These are phyloP conservation scores for Arabidopsis suecica DNA, from an alignment of 345 rosid genomes.

Conservation along the genomic window DNA sequence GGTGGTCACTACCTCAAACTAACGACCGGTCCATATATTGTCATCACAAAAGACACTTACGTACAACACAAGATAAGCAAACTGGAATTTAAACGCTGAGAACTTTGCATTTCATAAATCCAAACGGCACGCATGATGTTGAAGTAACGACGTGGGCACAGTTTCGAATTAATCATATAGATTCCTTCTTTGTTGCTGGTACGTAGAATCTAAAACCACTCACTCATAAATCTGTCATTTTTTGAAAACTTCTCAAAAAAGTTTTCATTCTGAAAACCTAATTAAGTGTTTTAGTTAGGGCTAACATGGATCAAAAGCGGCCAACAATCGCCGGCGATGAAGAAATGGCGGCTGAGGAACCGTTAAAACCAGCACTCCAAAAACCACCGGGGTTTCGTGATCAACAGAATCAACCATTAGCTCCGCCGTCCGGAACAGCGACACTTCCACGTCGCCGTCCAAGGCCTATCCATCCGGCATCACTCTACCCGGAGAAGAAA, in stretches of 20 bases:
- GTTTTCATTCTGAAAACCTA: neutral
- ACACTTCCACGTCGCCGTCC: slow-evolving; percentile 45
- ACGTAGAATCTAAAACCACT: slow-evolving; percentile 8
- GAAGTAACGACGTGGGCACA: slow-evolving; percentile 30
- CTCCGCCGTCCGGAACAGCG: slow-evolving; percentile 9
- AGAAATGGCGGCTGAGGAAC: slow-evolving; percentile 52
- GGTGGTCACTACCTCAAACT: slow-evolving; percentile 34
- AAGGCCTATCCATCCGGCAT: slow-evolving; percentile 48
- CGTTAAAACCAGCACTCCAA: slow-evolving; percentile 54
- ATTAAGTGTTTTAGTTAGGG: neutral
- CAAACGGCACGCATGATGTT: neutral
- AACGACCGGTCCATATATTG: slow-evolving; percentile 12
- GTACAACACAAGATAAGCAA: slow-evolving; percentile 10
- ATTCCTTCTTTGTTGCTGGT: slow-evolving; percentile 13
- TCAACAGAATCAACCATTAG: slow-evolving; percentile 36
- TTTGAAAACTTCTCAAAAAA: neutral
- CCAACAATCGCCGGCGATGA: slow-evolving; percentile 37
- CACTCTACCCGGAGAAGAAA: slow-evolving; percentile 55
- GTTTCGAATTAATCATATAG: neutral
- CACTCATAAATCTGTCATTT: neutral
- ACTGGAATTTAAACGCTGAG: neutral
- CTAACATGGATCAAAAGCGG: slow-evolving; percentile 29
- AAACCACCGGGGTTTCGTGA: slow-evolving; percentile 76
- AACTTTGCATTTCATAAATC: slow-evolving; percentile 20
- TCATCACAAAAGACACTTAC: neutral